Evolutionary conservation across 495 filamentous ascomycete genomes (phyloP), one percentile per base, ranked within the genome.

Genomic region (Xylaria bambusicola): DNA sequence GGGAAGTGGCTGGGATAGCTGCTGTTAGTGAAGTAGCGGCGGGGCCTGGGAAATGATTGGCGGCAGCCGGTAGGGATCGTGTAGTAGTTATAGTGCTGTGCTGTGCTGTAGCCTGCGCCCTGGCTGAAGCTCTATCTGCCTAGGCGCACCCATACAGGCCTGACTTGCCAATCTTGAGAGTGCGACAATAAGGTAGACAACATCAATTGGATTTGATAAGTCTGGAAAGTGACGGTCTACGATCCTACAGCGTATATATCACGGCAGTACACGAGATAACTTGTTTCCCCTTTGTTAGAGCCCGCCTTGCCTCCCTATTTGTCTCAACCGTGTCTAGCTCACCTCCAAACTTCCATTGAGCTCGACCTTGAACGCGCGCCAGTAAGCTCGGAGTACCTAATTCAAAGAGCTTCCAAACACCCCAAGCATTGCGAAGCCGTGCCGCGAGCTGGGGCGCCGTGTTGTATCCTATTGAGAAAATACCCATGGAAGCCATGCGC

Each of bases 401-500:
- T 2, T n/a, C n/a, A 17, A 18, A 45, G 56, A 42, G 20, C 15
- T n/a, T n/a, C n/a, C n/a, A n/a, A n/a, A n/a, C n/a, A n/a, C n/a
- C n/a, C n/a, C n/a, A n/a, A n/a, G n/a, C n/a, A n/a, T n/a, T n/a
- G 23, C 45, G 44, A 49, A 31, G 2, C 33, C 27, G 35, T 57
- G 17, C 54, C 33, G 20, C 55, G 18, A n/a, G 23, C 29, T 9
- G 27, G 18, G 20, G 33, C 31, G 5, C 24, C 21, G 6, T 41
- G 26, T n/a, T 9, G 7, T 33, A 20, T 15, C 4, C 21, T n/a
- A 2, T 53, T 9, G 47, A 27, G 21, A 53, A 45, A 10, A 38
- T 15, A 18, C 17, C n/a, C 27, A 6, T 21, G 29, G 64, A 64
- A 72, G 63, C 74, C 62, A 80, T 80, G 77, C 66, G 58, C 70